Evolutionary conservation across 805 yeast genomes (phyloP), one percentile per base, ranked within the genome.

Genomic region (Zygosaccharomyces bisporus): DNA sequence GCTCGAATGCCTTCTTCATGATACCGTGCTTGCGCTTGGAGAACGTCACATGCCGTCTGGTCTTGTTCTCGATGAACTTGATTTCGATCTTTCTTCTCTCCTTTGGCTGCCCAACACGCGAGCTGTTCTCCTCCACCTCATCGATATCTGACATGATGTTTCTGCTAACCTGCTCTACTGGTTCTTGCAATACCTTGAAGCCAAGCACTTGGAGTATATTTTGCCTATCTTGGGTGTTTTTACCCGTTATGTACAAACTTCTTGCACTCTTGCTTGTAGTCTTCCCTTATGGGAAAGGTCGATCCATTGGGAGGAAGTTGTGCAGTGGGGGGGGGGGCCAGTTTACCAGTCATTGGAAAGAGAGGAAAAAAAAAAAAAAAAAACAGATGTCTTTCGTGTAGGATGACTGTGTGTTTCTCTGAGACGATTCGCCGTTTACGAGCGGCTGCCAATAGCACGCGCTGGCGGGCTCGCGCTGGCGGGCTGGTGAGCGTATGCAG

Each of bases 1-100:
- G 76, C 67, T 93, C 99, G 70, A 91, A 93, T n/a, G 99, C 99
- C 72, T 93, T 93, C 72, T 93, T 93, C 99, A 93, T 93, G 61
- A 93, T 91, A 57, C 99, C 99, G 36, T 96, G 98, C 70, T 91
- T 91, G 70, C 99, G 85, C 72, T 93, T 93, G 43, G 97, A 88
- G 61, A 93, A 93, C 23, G 99, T 93, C 58, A 93, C 95, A 70
- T 93, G 99, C 62, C 99, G 86, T 67, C 99, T 81, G 16, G 96
- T 87, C 71, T 93, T 93, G 69, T 93, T 97, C 72, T 91, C 96
- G 61, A 93, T 93, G 63, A 93, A 93, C 73, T 88, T 87, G 66
- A 93, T 93, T 69, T 93, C 99, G 60, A 91, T 91, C 70, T 91
- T 91, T 73, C 99, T 78, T 64, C 86, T 72, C 63, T 80, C 86